Percentiles rank a stretch among this genome's conserved stretches.
phyloP scores from a whole-genome alignment of 2,329 filamentous ascomycete species.

The Domatiomyces globalis region DNA sequence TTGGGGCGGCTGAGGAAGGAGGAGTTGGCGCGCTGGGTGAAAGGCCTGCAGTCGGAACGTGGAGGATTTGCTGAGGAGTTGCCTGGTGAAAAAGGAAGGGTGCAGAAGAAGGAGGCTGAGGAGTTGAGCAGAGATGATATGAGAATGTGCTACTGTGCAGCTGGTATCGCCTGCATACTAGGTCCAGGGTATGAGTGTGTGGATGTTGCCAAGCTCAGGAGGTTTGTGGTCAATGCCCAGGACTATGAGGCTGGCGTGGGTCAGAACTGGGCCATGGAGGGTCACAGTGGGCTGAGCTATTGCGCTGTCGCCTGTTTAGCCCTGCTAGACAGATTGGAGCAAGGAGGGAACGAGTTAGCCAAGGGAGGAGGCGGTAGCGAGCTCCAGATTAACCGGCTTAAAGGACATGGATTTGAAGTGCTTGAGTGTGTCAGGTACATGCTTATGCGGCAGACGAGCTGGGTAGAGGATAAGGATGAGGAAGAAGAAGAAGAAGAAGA shows the following conservation, averaged over 20 bases:
- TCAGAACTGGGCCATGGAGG: conserved; percentile 64
- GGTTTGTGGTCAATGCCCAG: conserved; percentile 55
- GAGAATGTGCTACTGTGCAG: conserved; percentile 74
- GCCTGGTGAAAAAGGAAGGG: conserved; percentile 29
- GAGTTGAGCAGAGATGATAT: conserved; percentile 55
- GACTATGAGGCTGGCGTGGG: conserved; percentile 73
- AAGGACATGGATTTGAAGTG: neutral
- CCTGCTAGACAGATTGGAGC: conserved; percentile 44
- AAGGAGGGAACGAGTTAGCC: conserved; percentile 9
- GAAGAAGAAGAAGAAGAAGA: conserved; percentile 28
- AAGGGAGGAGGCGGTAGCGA: neutral
- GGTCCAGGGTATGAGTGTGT: conserved; percentile 58
- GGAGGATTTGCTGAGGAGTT: conserved; percentile 85
- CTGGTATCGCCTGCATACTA: conserved; percentile 69
- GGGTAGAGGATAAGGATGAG: conserved; percentile 33
- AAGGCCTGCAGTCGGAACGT: conserved; percentile 59
- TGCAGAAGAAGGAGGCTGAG: conserved; percentile 32
- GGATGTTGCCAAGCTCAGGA: conserved; percentile 53
- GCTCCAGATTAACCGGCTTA: neutral
- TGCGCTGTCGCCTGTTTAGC: conserved; percentile 68
- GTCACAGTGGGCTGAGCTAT: conserved; percentile 83
- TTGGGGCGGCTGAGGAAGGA: conserved; percentile 51
- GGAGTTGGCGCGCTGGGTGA: conserved; percentile 60
- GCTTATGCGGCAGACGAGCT: conserved; percentile 49
- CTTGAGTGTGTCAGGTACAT: conserved; percentile 40